phyloP scores from a whole-genome alignment of 495 filamentous ascomycete species.

The Oleoguttula mirabilis region DNA sequence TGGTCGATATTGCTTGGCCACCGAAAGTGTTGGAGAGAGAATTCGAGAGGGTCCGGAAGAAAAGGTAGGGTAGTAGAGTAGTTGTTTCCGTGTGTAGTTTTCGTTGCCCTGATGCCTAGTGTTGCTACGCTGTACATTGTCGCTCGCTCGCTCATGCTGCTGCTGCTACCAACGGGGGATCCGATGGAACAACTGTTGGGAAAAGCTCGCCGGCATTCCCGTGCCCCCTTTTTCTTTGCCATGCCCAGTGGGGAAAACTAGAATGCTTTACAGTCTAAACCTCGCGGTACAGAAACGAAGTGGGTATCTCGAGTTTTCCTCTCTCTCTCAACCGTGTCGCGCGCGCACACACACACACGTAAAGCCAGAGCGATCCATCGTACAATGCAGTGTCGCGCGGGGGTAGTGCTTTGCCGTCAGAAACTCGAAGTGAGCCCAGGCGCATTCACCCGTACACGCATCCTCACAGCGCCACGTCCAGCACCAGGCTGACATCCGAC shows the following conservation, averaged over 20 bases:
- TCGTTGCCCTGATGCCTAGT: background rate
- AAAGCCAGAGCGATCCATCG: background rate
- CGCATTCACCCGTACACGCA: background rate
- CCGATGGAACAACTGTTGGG: background rate
- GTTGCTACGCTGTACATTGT: background rate
- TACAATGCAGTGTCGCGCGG: background rate
- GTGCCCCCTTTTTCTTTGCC: background rate
- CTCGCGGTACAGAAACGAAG: constrained; percentile 8
- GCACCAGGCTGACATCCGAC: constrained; percentile 89
- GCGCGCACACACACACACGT: background rate
- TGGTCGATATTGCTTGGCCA: too few relatives aligned
- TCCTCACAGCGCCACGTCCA: constrained; percentile 77
- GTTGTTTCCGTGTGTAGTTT: too few relatives aligned
- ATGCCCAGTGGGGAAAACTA: background rate
- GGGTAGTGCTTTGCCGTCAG: background rate
- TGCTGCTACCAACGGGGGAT: background rate
- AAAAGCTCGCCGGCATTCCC: background rate
- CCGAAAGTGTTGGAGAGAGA: too few relatives aligned
- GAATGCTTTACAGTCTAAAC: constrained; percentile 13
- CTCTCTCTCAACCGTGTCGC: constrained; percentile 1
- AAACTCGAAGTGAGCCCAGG: too few relatives aligned
- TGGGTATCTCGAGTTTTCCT: constrained; percentile 5
- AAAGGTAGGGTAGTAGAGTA: too few relatives aligned
- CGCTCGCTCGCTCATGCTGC: background rate
- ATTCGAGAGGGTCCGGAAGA: too few relatives aligned